Base-by-base conservation (phyloP, 805 yeast species). In the Ogataea nitratoaversa region DNA sequence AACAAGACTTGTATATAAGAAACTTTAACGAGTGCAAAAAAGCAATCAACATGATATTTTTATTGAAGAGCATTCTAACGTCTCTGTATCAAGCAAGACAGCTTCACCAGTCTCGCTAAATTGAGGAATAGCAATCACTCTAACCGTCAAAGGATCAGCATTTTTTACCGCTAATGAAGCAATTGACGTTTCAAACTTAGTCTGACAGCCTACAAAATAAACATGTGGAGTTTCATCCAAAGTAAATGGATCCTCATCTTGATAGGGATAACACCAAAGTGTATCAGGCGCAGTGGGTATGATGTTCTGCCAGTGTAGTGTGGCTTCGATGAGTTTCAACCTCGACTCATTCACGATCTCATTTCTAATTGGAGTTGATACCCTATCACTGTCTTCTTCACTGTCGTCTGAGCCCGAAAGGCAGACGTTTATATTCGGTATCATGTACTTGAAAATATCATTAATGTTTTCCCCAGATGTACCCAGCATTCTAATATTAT, bases 201-300 rank as follows among this genome's bases (percentile, higher is more conserved):
- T 76, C 59, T 88, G 96, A 56, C 90, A 91, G 0, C 96, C 98
- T 3, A 78, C 87, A 51, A 87, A 78, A 54, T 84, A 88, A 3
- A 90, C 82, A 57, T 88, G 90, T 1, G 98, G 98, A 14, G 85
- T 77, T 53, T 85, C 86, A 8, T 66, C 66, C n/a, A 93, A 65
- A 2, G 80, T 68, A 59, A 91, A 88, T 3, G 98, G 98, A 60
- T 93, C 98, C 2, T 57, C 53, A 19, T 78, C 76, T 9, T 74
- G 72, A 53, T 72, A 90, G 1, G 99, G 97, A 52, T 87, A 89
- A 49, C 95, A 81, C 72, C 90, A 84, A 32, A 93, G 64, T 0
- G 99, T 93, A 55, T 93, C 98, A 0, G 99, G 99, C 1, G 96
- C 95, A 0, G 97, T 89, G 2, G 99, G 99, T 1, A 86, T 80